Base-by-base conservation (phyloP, 169 alveolate genomes). In the Plasmodium falciparum region DNA sequence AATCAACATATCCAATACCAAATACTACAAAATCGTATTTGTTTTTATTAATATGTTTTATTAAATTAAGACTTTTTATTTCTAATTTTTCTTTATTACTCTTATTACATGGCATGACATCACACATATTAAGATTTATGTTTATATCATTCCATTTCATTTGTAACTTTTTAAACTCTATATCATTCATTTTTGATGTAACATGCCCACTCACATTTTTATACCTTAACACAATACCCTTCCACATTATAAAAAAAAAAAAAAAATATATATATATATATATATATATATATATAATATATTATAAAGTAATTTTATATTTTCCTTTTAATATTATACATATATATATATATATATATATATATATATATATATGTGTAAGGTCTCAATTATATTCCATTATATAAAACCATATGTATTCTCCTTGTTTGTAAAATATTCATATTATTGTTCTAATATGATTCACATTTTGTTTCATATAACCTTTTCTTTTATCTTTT, bases 1-100 rank as follows among this genome's bases (percentile, higher is more conserved):
- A 86, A 33, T 86, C 92, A 7, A 86, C 75, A 86, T 86, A 86
- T 29, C 92, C 92, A 59, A 86, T 86, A 22, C 92, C 92, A 66
- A 86, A 72, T 15, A 86, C 59, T 20, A 73, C 88, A 70, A 65
- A 72, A 72, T 86, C 92, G 26, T 61, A 70, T 61, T 86, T 86
- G 11, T 47, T 62, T 65, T 59, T 86, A 20, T 22, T 71, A 11
- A 86, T 86, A 65, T 86, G 73, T 71, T 61, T 86, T 6, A 86
- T 86, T 86, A 86, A 71, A 29, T 72, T 73, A 86, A 86, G 71
- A 86, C 58, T 86, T 72, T 86, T 86, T 54, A 86, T 59, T 72
- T 86, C 92, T 65, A 86, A 66, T 17, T 45, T 61, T 86, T 86
- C 92, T 56, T 20, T 67, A 62, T 86, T 86, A 54, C 39, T 86